phyloP scores from a whole-genome alignment of 2,329 filamentous ascomycete genomes.

The Trichophyton verrucosum region DNA sequence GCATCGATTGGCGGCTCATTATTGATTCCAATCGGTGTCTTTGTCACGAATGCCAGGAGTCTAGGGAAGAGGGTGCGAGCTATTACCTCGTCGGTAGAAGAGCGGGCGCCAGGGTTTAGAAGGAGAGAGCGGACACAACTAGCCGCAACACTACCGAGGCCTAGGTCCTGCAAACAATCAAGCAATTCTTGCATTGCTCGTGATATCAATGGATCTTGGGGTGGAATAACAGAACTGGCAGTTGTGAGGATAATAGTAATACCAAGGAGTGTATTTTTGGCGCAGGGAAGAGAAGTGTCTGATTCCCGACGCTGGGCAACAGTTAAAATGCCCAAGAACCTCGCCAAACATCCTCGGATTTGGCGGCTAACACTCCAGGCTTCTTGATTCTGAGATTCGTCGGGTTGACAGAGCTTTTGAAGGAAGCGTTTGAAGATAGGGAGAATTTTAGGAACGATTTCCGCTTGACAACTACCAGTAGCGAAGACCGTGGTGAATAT shows the following conservation, averaged over 20 bases:
- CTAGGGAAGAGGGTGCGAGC: constrained; percentile 62
- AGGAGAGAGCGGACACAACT: constrained; percentile 81
- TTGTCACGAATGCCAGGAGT: constrained; percentile 60
- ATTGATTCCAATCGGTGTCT: constrained; percentile 39
- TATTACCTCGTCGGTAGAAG: constrained; percentile 56
- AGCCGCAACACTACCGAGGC: constrained; percentile 67
- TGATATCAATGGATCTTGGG: constrained; percentile 60
- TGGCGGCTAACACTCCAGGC: constrained; percentile 50
- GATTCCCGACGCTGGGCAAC: constrained; percentile 41
- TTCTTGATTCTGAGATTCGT: constrained; percentile 19
- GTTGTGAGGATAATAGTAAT: constrained; percentile 81
- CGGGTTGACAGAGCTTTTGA: constrained; percentile 46
- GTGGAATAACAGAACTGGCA: constrained; percentile 58
- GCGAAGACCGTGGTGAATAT: constrained; percentile 90
- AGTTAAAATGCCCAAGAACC: constrained; percentile 61
- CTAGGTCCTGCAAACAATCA: constrained; percentile 58
- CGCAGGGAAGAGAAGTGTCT: constrained; percentile 68
- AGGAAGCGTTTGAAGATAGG: constrained; percentile 89
- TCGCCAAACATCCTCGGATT: constrained; percentile 66
- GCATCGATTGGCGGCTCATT: constrained; percentile 54
- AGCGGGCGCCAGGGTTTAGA: constrained; percentile 49
- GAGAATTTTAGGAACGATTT: constrained; percentile 78
- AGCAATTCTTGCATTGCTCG: constrained; percentile 68
- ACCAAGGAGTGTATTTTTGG: constrained; percentile 84
- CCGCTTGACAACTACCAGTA: constrained; percentile 72